These are phyloP conservation scores for Phytophthora pini DNA, from an alignment of 352 stramenopile species.

Conservation along the genomic window DNA sequence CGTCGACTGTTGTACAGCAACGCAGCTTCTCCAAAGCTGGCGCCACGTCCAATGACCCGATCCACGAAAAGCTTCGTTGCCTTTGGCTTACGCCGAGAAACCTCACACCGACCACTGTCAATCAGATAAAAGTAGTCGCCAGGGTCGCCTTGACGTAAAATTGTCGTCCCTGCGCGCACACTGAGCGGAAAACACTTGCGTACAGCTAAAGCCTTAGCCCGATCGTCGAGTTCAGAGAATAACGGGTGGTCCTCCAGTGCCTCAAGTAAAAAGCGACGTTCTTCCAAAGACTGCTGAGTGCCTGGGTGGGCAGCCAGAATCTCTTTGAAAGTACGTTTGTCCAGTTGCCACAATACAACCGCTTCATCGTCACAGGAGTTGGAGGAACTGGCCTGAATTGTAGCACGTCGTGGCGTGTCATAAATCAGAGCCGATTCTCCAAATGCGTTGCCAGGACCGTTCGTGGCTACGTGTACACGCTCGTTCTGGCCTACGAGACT, in stretches of 20 bases:
- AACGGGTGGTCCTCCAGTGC: constrained; percentile 76
- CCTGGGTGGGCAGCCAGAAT: constrained; percentile 65
- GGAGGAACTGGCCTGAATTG: constrained; percentile 45
- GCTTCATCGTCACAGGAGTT: constrained; percentile 20
- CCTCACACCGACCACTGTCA: constrained; percentile 77
- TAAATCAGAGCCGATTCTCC: constrained; percentile 88
- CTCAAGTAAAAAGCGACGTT: constrained; percentile 77
- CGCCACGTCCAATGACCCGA: constrained; percentile 67
- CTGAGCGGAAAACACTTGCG: constrained; percentile 84
- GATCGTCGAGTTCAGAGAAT: constrained; percentile 76
- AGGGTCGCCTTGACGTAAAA: constrained; percentile 80
- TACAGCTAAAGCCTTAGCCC: constrained; percentile 80
- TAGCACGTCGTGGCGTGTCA: constrained; percentile 81
- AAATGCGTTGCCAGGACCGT: constrained; percentile 80
- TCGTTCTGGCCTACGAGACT: constrained; percentile 67
- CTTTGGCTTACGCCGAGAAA: constrained; percentile 73
- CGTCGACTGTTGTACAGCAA: constrained; percentile 97
- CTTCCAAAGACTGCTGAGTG: constrained; percentile 83
- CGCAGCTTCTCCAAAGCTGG: constrained; percentile 95
- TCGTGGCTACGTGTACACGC: constrained; percentile 80
- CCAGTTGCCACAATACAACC: constrained; percentile 81
- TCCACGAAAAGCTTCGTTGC: constrained; percentile 63
- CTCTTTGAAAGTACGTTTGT: constrained; percentile 66
- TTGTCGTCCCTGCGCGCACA: constrained; percentile 63
- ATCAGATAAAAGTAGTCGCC: constrained; percentile 91